These are phyloP conservation scores for Knufia fluminis DNA, from an alignment of 2,329 filamentous ascomycete genomes.

Conservation along the genomic window DNA sequence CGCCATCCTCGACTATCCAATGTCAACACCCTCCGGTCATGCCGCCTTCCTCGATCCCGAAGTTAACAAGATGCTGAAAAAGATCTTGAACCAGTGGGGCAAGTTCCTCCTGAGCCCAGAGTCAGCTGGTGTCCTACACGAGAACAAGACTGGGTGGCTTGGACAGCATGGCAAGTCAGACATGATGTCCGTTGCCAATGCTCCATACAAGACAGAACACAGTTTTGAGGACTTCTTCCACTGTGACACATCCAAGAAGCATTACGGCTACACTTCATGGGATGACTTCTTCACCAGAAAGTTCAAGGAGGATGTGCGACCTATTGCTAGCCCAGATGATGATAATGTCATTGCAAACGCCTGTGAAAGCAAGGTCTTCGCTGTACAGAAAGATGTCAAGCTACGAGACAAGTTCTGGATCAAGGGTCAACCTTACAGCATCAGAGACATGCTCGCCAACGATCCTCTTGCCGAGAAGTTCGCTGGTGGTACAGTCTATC, in stretches of 20 bases:
- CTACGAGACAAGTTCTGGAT: conserved; percentile 57
- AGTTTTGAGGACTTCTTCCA: conserved; percentile 27
- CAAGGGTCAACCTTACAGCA: conserved; percentile 60
- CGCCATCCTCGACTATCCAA: conserved; percentile 50
- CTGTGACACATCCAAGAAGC: conserved; percentile 22
- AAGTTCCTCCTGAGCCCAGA: conserved; percentile 37
- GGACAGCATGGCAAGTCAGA: conserved; percentile 31
- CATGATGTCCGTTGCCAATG: conserved; percentile 25
- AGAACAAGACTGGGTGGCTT: conserved; percentile 32
- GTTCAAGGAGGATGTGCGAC: conserved; percentile 47
- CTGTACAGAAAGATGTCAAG: conserved; percentile 42
- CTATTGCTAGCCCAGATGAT: conserved; percentile 49
- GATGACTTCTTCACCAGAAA: conserved; percentile 60
- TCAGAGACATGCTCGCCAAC: conserved; percentile 53
- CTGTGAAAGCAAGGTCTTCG: conserved; percentile 55
- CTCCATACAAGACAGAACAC: conserved; percentile 18
- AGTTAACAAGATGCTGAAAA: conserved; percentile 45
- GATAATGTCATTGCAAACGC: conserved; percentile 50
- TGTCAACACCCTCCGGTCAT: conserved; percentile 47
- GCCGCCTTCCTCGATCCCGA: conserved; percentile 45
- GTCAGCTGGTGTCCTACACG: conserved; percentile 43
- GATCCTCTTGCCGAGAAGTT: conserved; percentile 48
- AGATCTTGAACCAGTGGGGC: conserved; percentile 43
- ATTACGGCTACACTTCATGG: conserved; percentile 57
- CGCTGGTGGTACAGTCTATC: conserved; percentile 57